Conservation (phyloP, 345 rosid genomes). For the Erodium maritimum region DNA sequence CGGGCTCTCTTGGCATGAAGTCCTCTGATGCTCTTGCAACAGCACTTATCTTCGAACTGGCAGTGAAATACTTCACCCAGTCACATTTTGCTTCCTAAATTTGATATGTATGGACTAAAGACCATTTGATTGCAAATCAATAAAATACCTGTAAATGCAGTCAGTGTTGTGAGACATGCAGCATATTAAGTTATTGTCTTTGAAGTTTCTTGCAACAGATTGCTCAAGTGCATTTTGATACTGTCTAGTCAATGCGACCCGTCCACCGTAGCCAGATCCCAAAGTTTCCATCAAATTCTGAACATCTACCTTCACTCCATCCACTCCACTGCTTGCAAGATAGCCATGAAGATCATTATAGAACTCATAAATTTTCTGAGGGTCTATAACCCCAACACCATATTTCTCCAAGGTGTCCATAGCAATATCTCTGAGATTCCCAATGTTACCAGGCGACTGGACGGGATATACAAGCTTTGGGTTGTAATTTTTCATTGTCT, state of each 20-base stretch:
- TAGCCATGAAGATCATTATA: constrained; percentile 41
- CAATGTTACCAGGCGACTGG: constrained; percentile 32
- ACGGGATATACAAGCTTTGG: constrained; percentile 33
- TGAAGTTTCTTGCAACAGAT: constrained; percentile 37
- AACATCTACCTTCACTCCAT: constrained; percentile 45
- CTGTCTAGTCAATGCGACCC: constrained; percentile 34
- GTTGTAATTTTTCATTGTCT: constrained; percentile 37
- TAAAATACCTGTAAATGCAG: constrained; percentile 35
- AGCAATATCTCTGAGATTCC: constrained; percentile 24
- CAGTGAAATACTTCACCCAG: constrained; percentile 4
- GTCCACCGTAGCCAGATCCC: constrained; percentile 45
- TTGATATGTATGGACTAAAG: background rate
- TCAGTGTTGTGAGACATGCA: constrained; percentile 55
- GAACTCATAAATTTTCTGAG: constrained; percentile 21
- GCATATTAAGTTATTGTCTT: constrained; percentile 35
- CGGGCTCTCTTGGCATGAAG: constrained; percentile 48
- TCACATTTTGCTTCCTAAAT: background rate
- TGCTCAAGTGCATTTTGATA: constrained; percentile 46
- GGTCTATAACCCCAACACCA: constrained; percentile 35
- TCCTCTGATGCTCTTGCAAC: constrained; percentile 56
- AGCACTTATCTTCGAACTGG: constrained; percentile 35
- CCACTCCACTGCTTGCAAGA: constrained; percentile 25
- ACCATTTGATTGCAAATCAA: background rate
- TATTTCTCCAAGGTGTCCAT: constrained; percentile 31
- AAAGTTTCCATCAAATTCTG: constrained; percentile 41